phyloP scores from a whole-genome alignment of 2,329 filamentous ascomycete species.

The Claviceps paspali region DNA sequence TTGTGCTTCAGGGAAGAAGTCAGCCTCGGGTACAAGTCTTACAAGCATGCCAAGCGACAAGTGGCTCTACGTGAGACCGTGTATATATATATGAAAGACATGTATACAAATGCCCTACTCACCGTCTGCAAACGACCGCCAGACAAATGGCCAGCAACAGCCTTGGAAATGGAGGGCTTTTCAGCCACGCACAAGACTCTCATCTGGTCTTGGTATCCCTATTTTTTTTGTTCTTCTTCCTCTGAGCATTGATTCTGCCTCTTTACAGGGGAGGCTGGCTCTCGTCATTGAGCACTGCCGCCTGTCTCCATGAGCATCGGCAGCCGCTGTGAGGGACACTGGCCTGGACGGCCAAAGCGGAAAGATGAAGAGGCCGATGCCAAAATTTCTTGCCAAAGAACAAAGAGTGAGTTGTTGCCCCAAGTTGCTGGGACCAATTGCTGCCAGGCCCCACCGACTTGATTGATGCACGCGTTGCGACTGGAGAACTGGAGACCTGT shows the following conservation, averaged over 20 bases:
- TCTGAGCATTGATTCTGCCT: neutral
- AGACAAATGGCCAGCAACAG: conserved; percentile 77
- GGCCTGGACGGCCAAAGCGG: too few relatives aligned
- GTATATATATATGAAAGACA: neutral
- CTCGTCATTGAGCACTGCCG: neutral
- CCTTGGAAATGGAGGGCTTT: conserved; percentile 88
- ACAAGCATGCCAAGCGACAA: neutral
- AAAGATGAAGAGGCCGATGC: too few relatives aligned
- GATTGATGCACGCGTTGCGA: too few relatives aligned
- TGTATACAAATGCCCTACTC: conserved; percentile 17
- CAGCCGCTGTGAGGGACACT: too few relatives aligned
- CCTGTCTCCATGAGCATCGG: neutral
- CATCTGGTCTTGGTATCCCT: conserved; percentile 17
- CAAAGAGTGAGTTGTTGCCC: too few relatives aligned
- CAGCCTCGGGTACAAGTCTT: conserved; percentile 7
- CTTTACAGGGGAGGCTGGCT: neutral
- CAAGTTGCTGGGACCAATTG: too few relatives aligned
- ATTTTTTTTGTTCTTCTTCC: too few relatives aligned
- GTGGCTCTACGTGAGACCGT: too few relatives aligned
- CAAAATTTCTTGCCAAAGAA: too few relatives aligned
- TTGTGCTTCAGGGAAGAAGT: conserved; percentile 35
- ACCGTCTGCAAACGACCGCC: conserved; percentile 61
- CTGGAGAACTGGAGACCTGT: too few relatives aligned
- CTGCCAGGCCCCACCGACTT: too few relatives aligned
- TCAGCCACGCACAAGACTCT: conserved; percentile 41